Percentiles rank a stretch among this genome's conserved stretches.
These are phyloP conservation scores for Calonectria multiphialidica DNA, from an alignment of 2,329 filamentous ascomycete species.

Conservation along the genomic window DNA sequence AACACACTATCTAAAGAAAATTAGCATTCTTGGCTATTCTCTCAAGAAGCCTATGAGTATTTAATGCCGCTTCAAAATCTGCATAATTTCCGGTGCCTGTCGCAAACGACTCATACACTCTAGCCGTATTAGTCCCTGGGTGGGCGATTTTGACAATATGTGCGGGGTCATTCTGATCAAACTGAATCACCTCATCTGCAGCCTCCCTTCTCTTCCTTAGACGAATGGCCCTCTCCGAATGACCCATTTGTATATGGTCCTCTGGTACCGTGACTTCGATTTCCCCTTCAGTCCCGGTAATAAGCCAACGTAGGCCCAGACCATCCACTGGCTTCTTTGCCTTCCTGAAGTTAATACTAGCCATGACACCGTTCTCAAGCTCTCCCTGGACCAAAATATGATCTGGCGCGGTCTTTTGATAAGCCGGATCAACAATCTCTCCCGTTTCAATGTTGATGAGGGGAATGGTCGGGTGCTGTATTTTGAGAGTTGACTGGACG, in stretches of 20 bases:
- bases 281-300: conserved; percentile 28
- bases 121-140: conserved; percentile 7
- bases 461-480: neutral
- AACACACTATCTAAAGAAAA: too few species aligned
- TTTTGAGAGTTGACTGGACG: conserved; percentile 20
- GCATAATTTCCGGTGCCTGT: neutral
- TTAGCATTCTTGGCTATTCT: neutral
- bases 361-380: conserved; percentile 13
- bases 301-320: conserved; percentile 21
- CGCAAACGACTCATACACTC: neutral
- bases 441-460: neutral
- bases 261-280: conserved; percentile 11
- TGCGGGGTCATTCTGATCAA: neutral
- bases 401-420: conserved; percentile 14
- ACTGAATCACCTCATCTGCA: neutral
- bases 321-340: conserved; percentile 13
- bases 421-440: neutral
- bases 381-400: conserved; percentile 22
- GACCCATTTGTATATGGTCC: conserved; percentile 4
- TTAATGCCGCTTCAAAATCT: neutral
- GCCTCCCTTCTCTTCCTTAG: neutral
- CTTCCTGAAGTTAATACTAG: conserved; percentile 19
- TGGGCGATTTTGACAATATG: neutral
- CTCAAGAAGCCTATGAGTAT: neutral
- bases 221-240: neutral